Evolutionary conservation across 441 rosid genomes (phyloP).

Genomic region (Aquilaria agallochum): DNA sequence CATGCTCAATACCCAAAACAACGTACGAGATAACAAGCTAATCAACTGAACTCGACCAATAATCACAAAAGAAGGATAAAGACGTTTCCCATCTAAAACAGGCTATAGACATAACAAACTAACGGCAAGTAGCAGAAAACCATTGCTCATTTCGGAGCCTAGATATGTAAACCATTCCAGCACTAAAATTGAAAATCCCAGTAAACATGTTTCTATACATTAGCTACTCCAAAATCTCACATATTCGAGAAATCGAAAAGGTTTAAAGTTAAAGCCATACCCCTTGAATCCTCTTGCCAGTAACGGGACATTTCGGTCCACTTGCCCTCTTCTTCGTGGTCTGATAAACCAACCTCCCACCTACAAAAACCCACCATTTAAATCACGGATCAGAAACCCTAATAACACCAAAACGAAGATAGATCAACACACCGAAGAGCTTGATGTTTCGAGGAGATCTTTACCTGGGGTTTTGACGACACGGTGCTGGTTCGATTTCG

Average conservation of each 20-base stretch:
- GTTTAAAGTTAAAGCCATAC: slow-evolving; percentile 3
- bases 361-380: not conserved
- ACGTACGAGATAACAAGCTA: too few species aligned
- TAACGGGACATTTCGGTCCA: slow-evolving; percentile 21
- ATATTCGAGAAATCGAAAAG: not conserved
- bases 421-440: too few species aligned
- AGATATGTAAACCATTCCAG: too few species aligned
- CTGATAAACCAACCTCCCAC: slow-evolving; percentile 20
- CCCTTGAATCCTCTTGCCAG: slow-evolving; percentile 23
- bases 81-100: too few species aligned
- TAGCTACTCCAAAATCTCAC: not conserved
- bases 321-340: slow-evolving; percentile 26
- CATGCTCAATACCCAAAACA: too few species aligned
- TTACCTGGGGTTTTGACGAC: slow-evolving; percentile 58
- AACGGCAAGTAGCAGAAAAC: too few species aligned
- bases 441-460: too few species aligned
- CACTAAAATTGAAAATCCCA: not conserved
- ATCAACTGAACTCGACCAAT: too few species aligned
- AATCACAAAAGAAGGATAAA: too few species aligned
- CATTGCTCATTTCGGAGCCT: too few species aligned
- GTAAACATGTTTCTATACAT: not conserved
- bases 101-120: too few species aligned
- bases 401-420: too few species aligned
- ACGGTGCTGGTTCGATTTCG: slow-evolving; percentile 60
- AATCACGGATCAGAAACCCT: not conserved